These are phyloP conservation scores for Monosporascus sp. DNA, from an alignment of 2,329 filamentous ascomycete species.

Conservation along the genomic window DNA sequence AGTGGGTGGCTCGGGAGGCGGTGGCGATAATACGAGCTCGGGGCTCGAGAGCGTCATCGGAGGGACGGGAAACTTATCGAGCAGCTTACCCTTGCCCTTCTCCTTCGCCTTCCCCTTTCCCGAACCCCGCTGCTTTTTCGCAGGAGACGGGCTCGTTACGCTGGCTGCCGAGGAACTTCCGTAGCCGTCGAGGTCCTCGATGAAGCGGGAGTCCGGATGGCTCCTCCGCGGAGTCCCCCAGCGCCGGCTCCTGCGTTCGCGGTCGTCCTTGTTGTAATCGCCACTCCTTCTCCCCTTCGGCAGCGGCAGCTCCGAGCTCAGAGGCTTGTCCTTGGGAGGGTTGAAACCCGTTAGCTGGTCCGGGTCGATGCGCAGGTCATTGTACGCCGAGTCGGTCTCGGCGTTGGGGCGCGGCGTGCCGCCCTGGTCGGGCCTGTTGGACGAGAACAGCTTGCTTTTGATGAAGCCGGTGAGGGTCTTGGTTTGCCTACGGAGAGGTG, in stretches of 20 bases:
- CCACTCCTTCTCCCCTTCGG: background rate
- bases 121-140: background rate
- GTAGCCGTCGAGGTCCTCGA: too few species aligned
- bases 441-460: slow-evolving; percentile 38
- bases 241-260: background rate
- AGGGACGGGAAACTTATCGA: too few species aligned
- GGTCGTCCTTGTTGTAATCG: background rate
- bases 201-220: background rate
- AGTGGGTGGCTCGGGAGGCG: background rate
- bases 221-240: background rate
- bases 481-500: slow-evolving; percentile 11
- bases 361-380: slow-evolving; percentile 15
- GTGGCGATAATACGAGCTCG: background rate
- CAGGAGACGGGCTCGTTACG: too few species aligned
- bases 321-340: slow-evolving; percentile 16
- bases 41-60: too few species aligned
- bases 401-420: slow-evolving; percentile 34
- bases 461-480: slow-evolving; percentile 35
- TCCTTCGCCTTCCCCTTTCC: background rate
- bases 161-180: too few species aligned
- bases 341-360: slow-evolving; percentile 24
- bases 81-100: background rate
- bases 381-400: slow-evolving; percentile 17
- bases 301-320: background rate
- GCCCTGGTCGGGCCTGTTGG: slow-evolving; percentile 43